These are phyloP conservation scores for Paecilomyces sp. DNA, from an alignment of 2,329 filamentous ascomycete species.

Conservation along the genomic window DNA sequence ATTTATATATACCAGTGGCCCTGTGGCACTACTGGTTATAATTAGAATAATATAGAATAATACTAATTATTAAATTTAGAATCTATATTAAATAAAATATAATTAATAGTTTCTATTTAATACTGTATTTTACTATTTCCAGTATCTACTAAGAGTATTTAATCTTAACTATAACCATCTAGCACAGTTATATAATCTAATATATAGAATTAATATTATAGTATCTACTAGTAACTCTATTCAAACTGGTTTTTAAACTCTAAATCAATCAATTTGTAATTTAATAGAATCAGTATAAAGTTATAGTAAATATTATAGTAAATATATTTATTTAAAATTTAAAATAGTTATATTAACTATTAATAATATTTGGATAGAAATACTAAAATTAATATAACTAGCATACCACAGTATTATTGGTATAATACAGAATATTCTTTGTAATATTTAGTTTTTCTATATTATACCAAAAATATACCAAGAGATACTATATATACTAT, in stretches of 20 bases:
- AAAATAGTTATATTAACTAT: background rate
- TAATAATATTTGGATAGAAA: background rate
- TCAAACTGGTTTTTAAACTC: background rate
- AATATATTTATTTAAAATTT: background rate
- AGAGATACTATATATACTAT: background rate
- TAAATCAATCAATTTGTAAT: background rate
- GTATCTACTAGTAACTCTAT: background rate
- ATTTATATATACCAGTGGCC: too few relatives aligned
- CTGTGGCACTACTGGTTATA: background rate
- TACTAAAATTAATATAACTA: background rate
- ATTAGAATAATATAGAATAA: background rate
- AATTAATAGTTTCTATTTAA: background rate
- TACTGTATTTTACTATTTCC: background rate
- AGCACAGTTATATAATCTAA: background rate
- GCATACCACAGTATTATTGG: background rate
- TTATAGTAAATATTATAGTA: background rate
- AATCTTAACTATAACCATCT: background rate
- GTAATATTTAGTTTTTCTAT: background rate
- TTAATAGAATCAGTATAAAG: background rate
- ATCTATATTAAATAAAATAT: background rate
- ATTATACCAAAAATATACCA: background rate
- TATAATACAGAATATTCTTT: background rate
- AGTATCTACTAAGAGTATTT: background rate
- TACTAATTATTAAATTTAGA: background rate
- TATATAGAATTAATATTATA: background rate